Percentiles rank a stretch among this genome's conserved stretches.
Evolutionary conservation across 345 rosid species (phyloP).

Genomic region (Sonneratia caseolaris): DNA sequence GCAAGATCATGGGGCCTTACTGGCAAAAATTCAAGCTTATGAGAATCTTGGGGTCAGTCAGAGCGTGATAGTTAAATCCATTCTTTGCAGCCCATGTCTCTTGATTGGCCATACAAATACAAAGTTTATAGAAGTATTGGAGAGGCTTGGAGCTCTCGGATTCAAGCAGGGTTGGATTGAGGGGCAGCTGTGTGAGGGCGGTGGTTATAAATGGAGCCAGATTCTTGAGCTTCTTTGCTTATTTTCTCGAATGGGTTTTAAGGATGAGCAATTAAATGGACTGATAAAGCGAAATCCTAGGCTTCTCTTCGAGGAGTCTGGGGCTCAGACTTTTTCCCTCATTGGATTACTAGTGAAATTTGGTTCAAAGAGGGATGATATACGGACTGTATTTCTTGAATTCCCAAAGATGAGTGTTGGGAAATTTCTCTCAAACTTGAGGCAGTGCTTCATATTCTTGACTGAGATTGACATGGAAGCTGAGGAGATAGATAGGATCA

Average conservation of each 20-base stretch:
- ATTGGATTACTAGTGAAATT: constrained; percentile 45
- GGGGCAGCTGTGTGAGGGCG: constrained; percentile 25
- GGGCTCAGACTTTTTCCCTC: constrained; percentile 25
- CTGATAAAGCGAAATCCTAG: constrained; percentile 46
- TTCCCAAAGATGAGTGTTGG: constrained; percentile 36
- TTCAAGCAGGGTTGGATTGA: constrained; percentile 42
- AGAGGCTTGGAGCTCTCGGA: constrained; percentile 31
- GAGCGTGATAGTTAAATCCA: constrained; percentile 27
- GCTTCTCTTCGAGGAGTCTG: constrained; percentile 49
- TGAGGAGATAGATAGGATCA: constrained; percentile 33
- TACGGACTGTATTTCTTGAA: constrained; percentile 33
- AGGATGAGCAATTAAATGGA: constrained; percentile 22
- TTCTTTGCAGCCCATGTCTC: constrained; percentile 39
- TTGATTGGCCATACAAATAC: constrained; percentile 40
- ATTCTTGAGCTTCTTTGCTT: constrained; percentile 32
- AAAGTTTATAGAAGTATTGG: constrained; percentile 35
- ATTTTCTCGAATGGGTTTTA: constrained; percentile 26
- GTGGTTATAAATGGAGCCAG: constrained; percentile 40
- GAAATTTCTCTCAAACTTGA: constrained; percentile 44
- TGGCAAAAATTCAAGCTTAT: constrained; percentile 39
- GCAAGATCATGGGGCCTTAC: constrained; percentile 38
- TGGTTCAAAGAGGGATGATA: constrained; percentile 34
- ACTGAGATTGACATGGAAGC: constrained; percentile 49
- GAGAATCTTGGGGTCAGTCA: constrained; percentile 49
- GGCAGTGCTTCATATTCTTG: constrained; percentile 36